These are phyloP conservation scores for Allantophomopsis lycopodina DNA, from an alignment of 2,329 filamentous ascomycete species.

Conservation along the genomic window DNA sequence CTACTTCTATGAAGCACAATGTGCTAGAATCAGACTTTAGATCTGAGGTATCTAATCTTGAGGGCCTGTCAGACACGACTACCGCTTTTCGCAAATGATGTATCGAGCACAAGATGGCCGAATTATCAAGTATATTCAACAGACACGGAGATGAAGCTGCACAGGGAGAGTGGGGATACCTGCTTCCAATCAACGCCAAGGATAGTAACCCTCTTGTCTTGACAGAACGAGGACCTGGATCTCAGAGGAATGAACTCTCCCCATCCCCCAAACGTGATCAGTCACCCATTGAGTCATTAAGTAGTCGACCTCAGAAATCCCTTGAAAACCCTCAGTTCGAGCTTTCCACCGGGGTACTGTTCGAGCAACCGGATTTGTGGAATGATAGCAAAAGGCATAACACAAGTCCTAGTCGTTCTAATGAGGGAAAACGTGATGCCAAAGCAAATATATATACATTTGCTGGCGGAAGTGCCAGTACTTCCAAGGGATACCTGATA, in stretches of 20 bases:
- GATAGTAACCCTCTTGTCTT: conserved; percentile 61
- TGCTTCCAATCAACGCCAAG: conserved; percentile 65
- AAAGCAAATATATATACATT: conserved; percentile 23
- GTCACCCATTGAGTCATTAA: no score
- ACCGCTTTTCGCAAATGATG: conserved; percentile 59
- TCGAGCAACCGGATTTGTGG: no score
- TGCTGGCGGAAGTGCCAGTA: conserved; percentile 34
- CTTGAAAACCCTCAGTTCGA: no score
- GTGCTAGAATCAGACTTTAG: no score
- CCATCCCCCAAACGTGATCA: no score
- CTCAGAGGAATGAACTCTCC: no score
- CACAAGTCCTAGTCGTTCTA: no score
- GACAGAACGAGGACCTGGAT: conserved; percentile 46
- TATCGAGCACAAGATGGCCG: conserved; percentile 58
- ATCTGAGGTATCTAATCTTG: no score
- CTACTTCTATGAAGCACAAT: no score
- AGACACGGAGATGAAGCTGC: conserved; percentile 73
- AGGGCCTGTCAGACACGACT: no score
- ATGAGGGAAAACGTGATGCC: conserved; percentile 22
- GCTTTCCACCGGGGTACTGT: no score
- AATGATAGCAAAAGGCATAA: no score
- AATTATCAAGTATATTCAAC: conserved; percentile 31
- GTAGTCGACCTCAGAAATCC: conserved; percentile 41
- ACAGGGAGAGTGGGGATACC: conserved; percentile 81
- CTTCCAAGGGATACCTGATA: conserved; percentile 77